Evolutionary conservation across 805 yeast genomes (phyloP).

Genomic region (Metschnikowia vanudenii): DNA sequence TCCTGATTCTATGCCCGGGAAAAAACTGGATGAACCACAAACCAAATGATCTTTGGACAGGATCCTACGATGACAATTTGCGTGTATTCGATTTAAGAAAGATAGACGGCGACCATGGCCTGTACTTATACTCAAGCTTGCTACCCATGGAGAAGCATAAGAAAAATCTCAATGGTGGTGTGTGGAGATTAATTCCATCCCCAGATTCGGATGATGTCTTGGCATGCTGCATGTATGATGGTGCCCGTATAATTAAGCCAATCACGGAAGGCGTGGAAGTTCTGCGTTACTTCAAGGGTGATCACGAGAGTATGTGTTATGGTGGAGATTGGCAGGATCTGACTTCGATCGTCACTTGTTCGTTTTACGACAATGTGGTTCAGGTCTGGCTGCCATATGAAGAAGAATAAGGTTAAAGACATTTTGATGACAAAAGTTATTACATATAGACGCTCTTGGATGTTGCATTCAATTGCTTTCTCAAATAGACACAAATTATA

Average conservation of each 20-base stretch:
- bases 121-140: conserved; percentile 42
- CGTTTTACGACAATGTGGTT: conserved; percentile 83
- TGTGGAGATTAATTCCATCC: conserved; percentile 83
- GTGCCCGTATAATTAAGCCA: conserved; percentile 65
- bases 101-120: conserved; percentile 34
- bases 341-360: conserved; percentile 67
- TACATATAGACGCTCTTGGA: background rate
- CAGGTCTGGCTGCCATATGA: conserved; percentile 62
- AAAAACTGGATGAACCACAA: conserved; percentile 41
- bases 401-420: background rate
- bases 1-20: conserved; percentile 60
- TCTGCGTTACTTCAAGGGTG: conserved; percentile 51
- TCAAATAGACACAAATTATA: background rate
- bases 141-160: conserved; percentile 48
- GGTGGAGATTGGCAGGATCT: conserved; percentile 85
- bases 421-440: background rate
- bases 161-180: conserved; percentile 82
- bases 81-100: conserved; percentile 68
- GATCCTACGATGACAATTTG: conserved; percentile 85
- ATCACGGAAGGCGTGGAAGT: conserved; percentile 26
- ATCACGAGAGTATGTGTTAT: conserved; percentile 90
- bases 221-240: conserved; percentile 94
- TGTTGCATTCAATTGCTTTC: background rate
- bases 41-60: conserved; percentile 68
- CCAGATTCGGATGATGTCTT: conserved; percentile 51